Evolutionary conservation across 2,329 filamentous ascomycete species (phyloP).

Genomic region (Magnaporthiopsis incrustans): DNA sequence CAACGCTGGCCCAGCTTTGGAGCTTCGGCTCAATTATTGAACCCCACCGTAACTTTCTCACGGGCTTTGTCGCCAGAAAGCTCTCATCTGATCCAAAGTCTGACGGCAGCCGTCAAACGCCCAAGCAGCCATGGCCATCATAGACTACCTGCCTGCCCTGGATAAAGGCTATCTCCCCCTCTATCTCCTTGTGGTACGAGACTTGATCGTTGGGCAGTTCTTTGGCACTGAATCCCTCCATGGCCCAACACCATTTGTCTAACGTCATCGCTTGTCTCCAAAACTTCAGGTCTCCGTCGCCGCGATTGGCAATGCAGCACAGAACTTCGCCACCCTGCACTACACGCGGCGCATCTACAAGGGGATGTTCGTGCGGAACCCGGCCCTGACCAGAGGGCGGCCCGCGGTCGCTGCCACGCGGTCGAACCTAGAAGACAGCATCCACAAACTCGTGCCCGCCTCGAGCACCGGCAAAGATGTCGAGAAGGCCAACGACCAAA

Average conservation of each 20-base stretch:
- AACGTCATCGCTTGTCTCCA: conserved; percentile 9
- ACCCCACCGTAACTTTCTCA: background rate
- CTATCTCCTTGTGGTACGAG: conserved; percentile 48
- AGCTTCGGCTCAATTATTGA: background rate
- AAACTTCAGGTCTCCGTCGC: conserved; percentile 65
- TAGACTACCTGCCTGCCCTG: conserved; percentile 1
- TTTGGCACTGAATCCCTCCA: background rate
- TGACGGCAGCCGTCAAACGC: background rate
- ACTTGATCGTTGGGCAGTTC: background rate
- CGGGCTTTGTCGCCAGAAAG: background rate
- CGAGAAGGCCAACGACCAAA: conserved; percentile 44
- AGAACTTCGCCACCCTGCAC: conserved; percentile 71
- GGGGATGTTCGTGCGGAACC: conserved; percentile 49
- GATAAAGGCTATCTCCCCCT: conserved; percentile 49
- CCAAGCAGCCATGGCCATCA: background rate
- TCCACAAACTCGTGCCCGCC: conserved; percentile 41
- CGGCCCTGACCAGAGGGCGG: conserved; percentile 31
- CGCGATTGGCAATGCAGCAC: conserved; percentile 75
- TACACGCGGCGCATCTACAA: conserved; percentile 87
- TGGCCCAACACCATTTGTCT: background rate
- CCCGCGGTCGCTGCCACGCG: conserved; percentile 18
- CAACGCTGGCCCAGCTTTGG: background rate
- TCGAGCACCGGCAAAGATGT: conserved; percentile 35
- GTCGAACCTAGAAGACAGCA: conserved; percentile 42
- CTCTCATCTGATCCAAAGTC: background rate